Conservation (phyloP, 257 asterid genomes). For the Forsythia viridissima region DNA sequence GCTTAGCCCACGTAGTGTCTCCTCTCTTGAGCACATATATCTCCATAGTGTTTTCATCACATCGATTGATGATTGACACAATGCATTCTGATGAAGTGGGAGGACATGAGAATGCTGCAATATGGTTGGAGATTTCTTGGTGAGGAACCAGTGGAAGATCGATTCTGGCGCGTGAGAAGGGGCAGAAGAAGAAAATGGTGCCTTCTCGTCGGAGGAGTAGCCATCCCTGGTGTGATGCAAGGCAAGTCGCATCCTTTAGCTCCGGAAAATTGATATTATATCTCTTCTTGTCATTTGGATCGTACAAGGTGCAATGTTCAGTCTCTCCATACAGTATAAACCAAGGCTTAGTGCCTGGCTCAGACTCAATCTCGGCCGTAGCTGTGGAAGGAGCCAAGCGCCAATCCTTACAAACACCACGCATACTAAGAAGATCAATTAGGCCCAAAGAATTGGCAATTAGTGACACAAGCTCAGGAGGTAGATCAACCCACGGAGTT, state of each 20-base stretch:
- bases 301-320: constrained; percentile 6
- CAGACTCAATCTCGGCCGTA: constrained; percentile 24
- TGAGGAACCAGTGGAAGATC: constrained; percentile 27
- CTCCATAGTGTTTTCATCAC: background rate
- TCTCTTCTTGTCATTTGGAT: background rate
- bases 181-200: constrained; percentile 39
- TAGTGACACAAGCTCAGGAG: constrained; percentile 25
- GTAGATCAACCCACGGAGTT: constrained; percentile 32
- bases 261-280: constrained; percentile 29
- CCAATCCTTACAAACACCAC: constrained; percentile 36
- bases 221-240: constrained; percentile 37
- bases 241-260: constrained; percentile 27
- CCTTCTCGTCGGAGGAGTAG: constrained; percentile 24
- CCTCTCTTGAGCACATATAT: constrained; percentile 17
- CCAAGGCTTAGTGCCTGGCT: background rate
- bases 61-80: background rate
- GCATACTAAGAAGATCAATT: constrained; percentile 26
- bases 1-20: constrained; percentile 12
- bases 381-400: constrained; percentile 26
- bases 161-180: constrained; percentile 30
- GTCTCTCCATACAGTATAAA: constrained; percentile 6
- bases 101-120: constrained; percentile 27
- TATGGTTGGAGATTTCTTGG: constrained; percentile 16
- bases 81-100: constrained; percentile 28
- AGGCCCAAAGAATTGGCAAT: constrained; percentile 22